phyloP scores from a whole-genome alignment of 2,329 filamentous ascomycete species.

The Cladosporium sp. region DNA sequence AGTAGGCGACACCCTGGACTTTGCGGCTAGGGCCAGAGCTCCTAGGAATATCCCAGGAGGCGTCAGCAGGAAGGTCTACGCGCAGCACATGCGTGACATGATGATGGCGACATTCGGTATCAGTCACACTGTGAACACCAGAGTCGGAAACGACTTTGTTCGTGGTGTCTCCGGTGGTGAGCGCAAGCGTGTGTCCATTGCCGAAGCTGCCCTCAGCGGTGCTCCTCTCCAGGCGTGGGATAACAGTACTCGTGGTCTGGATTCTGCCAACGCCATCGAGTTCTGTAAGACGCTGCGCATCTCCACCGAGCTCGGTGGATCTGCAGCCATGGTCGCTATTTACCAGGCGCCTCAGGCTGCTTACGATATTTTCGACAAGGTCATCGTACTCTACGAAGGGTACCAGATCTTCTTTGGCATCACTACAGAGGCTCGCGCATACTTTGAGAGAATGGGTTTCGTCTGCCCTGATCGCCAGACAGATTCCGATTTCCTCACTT shows the following conservation, averaged over 20 bases:
- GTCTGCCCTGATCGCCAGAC: constrained; percentile 65
- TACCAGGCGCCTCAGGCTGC: constrained; percentile 66
- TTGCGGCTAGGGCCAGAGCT: constrained; percentile 65
- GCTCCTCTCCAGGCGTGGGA: constrained; percentile 61
- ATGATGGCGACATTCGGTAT: constrained; percentile 73
- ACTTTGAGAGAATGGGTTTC: constrained; percentile 68
- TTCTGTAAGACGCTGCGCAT: constrained; percentile 66
- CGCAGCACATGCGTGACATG: constrained; percentile 61
- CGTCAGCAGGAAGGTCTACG: constrained; percentile 48
- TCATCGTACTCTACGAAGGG: constrained; percentile 60
- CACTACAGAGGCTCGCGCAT: constrained; percentile 56
- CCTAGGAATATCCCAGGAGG: constrained; percentile 57
- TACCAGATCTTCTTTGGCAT: constrained; percentile 67
- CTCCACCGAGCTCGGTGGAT: constrained; percentile 60
- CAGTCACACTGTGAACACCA: constrained; percentile 64
- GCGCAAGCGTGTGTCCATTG: constrained; percentile 73
- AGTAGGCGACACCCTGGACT: constrained; percentile 72
- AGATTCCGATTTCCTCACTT: constrained; percentile 70
- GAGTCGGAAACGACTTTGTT: constrained; percentile 68
- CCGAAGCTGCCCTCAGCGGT: constrained; percentile 64
- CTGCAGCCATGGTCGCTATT: constrained; percentile 64
- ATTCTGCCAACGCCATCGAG: constrained; percentile 69
- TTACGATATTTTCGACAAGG: constrained; percentile 66
- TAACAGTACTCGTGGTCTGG: constrained; percentile 67
- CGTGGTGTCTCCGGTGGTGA: constrained; percentile 71